Base-by-base conservation (phyloP, 208 protist species). In the Trypanosoma mega region DNA sequence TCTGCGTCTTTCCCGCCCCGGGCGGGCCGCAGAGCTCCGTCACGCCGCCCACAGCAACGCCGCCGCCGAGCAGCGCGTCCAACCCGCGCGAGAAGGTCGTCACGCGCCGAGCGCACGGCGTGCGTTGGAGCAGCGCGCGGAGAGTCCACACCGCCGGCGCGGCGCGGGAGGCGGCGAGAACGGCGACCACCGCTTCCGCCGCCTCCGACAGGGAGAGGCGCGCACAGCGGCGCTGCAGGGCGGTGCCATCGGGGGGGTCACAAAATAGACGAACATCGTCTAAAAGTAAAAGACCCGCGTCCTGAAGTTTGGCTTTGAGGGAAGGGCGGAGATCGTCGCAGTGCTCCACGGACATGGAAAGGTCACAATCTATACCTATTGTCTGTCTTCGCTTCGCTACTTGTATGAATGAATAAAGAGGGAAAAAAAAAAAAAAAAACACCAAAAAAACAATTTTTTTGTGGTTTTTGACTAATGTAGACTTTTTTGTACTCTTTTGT, bases 1-100 rank as follows among this genome's bases (percentile, higher is more conserved):
- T 24, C 64, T 98, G 94, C 27, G 94, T 98, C 57, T 98, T 98
- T 20, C 94, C 94, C 6, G 85, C 86, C 3, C 94, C 94, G 14
- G 94, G 94, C 6, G 87, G 78, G 3, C 94, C 94, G 27, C 76
- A 78, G 7, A 97, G 20, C 65, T 97, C 91, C 6, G 82, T 92
- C 7, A 97, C 67, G 9, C 54, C 33, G 0, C 74, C 74, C 1
- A 79, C 72, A n/a, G 41, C 72, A 2, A 96, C 47, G 8, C 93
- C 93, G 33, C 72, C 72, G 12, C 85, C 82, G 1, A 97, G 76
- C 27, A 93, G 49, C 27, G 76, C 47, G 59, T 97, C 93, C 4
- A 97, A 74, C 23, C 41, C 65, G 16, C 69, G 56, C 24, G 75
- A 93, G 58, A 90, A 89, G 1, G 90, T 96, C 4, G 84, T 80